A percentile compares a stretch with the other conserved stretches of the same genome.
phyloP scores from a whole-genome alignment of 2,329 filamentous ascomycete species.

The Fusarium phyllophilum region DNA sequence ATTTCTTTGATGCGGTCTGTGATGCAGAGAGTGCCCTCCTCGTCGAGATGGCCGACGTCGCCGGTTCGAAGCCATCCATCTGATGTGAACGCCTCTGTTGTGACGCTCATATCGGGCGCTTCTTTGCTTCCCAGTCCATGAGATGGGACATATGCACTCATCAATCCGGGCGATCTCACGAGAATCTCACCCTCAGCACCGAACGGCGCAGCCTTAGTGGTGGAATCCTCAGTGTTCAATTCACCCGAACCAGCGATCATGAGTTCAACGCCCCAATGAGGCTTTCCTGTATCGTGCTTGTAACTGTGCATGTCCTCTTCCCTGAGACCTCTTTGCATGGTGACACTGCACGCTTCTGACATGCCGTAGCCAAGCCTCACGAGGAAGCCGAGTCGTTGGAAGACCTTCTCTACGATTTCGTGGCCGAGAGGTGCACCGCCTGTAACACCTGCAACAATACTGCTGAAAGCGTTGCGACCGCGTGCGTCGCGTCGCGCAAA shows the following conservation, averaged over 20 bases:
- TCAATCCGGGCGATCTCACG: slow-evolving; percentile 70
- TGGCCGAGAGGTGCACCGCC: slow-evolving; percentile 73
- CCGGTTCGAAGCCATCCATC: slow-evolving; percentile 79
- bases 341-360: slow-evolving; percentile 76
- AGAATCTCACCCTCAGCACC: slow-evolving; percentile 71
- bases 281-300: slow-evolving; percentile 69
- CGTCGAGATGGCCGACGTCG: slow-evolving; percentile 71
- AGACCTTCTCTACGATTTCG: slow-evolving; percentile 67
- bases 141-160: slow-evolving; percentile 75
- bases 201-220: slow-evolving; percentile 51
- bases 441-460: slow-evolving; percentile 62
- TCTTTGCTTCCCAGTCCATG: slow-evolving; percentile 49
- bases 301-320: slow-evolving; percentile 57
- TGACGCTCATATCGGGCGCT: slow-evolving; percentile 51
- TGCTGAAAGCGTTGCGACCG: slow-evolving; percentile 65
- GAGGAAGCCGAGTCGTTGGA: slow-evolving; percentile 65
- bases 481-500: slow-evolving; percentile 58
- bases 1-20: slow-evolving; percentile 78
- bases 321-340: slow-evolving; percentile 66
- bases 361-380: slow-evolving; percentile 76
- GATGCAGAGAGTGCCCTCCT: slow-evolving; percentile 68
- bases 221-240: slow-evolving; percentile 46
- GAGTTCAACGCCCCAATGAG: slow-evolving; percentile 75
- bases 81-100: slow-evolving; percentile 51
- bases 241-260: slow-evolving; percentile 66